These are phyloP conservation scores for Santalum album DNA, from an alignment of 164 flowering plant genomes.

Conservation along the genomic window DNA sequence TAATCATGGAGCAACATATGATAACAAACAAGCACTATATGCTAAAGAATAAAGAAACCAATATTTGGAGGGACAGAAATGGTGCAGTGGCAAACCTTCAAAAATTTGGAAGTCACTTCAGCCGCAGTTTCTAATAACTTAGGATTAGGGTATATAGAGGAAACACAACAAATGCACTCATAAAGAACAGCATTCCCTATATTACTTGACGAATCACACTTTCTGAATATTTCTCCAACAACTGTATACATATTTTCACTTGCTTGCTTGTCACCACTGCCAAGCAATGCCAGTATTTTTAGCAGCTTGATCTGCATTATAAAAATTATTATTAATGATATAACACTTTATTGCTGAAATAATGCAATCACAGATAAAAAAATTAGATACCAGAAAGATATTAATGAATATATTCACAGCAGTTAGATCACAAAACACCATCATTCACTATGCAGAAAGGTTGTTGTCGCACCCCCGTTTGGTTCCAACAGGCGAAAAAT, in stretches of 20 bases:
- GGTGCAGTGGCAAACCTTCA: conserved; percentile 51
- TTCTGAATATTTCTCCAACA: conserved; percentile 76
- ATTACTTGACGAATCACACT: conserved; percentile 75
- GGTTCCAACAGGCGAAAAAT: too few species aligned
- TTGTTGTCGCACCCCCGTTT: too few species aligned
- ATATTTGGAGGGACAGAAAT: background rate
- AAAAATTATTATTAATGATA: background rate
- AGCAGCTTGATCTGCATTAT: conserved; percentile 76
- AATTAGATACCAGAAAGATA: too few species aligned
- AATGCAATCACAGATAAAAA: background rate
- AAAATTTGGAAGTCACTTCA: conserved; percentile 72
- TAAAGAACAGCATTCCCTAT: conserved; percentile 94
- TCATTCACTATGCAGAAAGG: too few species aligned
- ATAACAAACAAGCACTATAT: background rate
- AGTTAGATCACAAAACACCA: too few species aligned
- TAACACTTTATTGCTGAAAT: background rate
- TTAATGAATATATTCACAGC: too few species aligned
- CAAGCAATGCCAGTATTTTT: conserved; percentile 80
- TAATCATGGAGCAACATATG: background rate
- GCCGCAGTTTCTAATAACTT: conserved; percentile 92
- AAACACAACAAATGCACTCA: conserved; percentile 86
- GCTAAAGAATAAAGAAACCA: background rate
- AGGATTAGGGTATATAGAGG: conserved; percentile 72
- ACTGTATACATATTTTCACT: conserved; percentile 92
- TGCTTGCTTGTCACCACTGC: conserved; percentile 80